Evolutionary conservation across 1,284 basidiomycete species (phyloP), one percentile per base, ranked within the genome.

Genomic region (Malassezia brasiliensis): DNA sequence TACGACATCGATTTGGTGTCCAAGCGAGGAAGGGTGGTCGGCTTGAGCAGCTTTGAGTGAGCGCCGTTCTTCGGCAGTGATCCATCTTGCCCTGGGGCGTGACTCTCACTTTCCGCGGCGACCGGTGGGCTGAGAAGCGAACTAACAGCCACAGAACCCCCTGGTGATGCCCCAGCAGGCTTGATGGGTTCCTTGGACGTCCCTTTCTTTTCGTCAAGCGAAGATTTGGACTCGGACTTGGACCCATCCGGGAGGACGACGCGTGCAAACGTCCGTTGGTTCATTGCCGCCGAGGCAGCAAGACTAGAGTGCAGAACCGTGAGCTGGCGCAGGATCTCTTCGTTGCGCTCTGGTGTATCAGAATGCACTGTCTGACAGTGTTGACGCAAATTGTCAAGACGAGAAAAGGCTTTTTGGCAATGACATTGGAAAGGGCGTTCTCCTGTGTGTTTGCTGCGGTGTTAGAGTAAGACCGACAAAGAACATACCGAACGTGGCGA

Each of bases 341-440:
- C 88, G 79, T 96, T 96, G 73, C 85, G 81, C 0, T 87, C 85
- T 0, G 75, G 66, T 77, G 86, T 87, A 72, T 94, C 89, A 25
- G 89, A 84, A 71, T 96, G 91, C 2, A 94, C 90, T 3, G 90
- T 94, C 77, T 91, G 87, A 0, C 90, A 88, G 76, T 96, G 91
- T 72, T 96, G 91, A 44, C 91, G 84, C 11, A 96, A 82, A 74
- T 96, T 96, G 79, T 96, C 91, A 69, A 96, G 84, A 22, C 91
- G 85, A 15, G 89, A 93, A 74, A 96, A 96, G 58, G 91, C 85
- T 75, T 94, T 93, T 28, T 84, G 83, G 78, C 91, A 96, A 72
- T 96, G 90, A 74, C 91, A 96, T 30, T 65, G 64, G 77, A 96
- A 96, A 5, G 91, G 91, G 6, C 90, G 83, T 75, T 96, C 91